Percentiles rank a stretch among this genome's conserved stretches.
These are phyloP conservation scores for Sporothrix humicola DNA, from an alignment of 2,329 filamentous ascomycete genomes.

Conservation along the genomic window DNA sequence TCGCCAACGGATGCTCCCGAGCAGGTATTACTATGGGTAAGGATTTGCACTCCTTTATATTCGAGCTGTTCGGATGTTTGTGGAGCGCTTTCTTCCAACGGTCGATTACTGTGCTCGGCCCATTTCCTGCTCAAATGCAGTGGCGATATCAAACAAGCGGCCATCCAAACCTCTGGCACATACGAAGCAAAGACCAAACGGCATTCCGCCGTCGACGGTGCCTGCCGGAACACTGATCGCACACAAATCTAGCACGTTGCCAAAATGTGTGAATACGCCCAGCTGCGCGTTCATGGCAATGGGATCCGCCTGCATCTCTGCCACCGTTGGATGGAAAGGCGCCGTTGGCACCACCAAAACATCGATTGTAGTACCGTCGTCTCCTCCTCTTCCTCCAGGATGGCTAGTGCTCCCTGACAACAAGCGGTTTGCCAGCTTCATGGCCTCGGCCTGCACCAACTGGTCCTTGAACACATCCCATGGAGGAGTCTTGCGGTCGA, in stretches of 20 bases:
- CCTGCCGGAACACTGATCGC: conserved; percentile 56
- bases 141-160: conserved; percentile 47
- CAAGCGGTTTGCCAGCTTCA: conserved; percentile 42
- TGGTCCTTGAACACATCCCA: conserved; percentile 57
- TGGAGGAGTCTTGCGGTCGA: conserved; percentile 48
- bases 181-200: conserved; percentile 54
- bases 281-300: conserved; percentile 55
- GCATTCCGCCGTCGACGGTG: conserved; percentile 44
- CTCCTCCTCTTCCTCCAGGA: background rate
- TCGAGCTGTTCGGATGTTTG: too few relatives aligned
- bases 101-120: background rate
- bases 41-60: too few relatives aligned
- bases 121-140: conserved; percentile 39
- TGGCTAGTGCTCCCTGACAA: conserved; percentile 4
- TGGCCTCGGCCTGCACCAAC: conserved; percentile 52
- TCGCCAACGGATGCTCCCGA: too few relatives aligned
- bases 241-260: conserved; percentile 62
- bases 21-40: too few relatives aligned
- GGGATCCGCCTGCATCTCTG: conserved; percentile 56
- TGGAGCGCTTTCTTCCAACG: background rate
- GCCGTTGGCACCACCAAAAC: conserved; percentile 58
- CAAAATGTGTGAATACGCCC: conserved; percentile 60
- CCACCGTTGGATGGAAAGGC: conserved; percentile 52
- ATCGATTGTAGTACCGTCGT: conserved; percentile 42
- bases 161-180: conserved; percentile 49